These are phyloP conservation scores for Dendrobium huoshanense DNA, from an alignment of 106 monocot species.

Conservation along the genomic window DNA sequence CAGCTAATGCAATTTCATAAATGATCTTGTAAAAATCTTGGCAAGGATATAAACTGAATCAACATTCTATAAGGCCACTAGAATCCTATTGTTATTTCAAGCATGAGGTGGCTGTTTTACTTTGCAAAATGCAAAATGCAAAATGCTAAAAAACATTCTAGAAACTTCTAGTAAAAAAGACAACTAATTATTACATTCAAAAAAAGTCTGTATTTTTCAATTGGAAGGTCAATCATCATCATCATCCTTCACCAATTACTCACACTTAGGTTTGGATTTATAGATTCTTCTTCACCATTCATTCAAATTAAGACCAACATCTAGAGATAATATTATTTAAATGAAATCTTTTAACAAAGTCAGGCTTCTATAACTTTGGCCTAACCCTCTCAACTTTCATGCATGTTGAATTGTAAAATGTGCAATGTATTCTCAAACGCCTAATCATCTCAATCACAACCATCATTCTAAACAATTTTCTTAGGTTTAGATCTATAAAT, in stretches of 20 bases:
- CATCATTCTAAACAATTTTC: too few species aligned
- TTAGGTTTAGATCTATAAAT: too few species aligned
- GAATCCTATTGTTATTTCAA: too few species aligned
- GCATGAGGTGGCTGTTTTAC: not conserved
- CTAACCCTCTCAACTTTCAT: too few species aligned
- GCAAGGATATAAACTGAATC: not conserved
- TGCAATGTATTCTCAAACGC: too few species aligned
- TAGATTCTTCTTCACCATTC: not conserved
- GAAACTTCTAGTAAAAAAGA: not conserved
- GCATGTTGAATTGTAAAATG: too few species aligned
- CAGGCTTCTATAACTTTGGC: too few species aligned
- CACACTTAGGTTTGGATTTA: not conserved
- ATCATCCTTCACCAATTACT: not conserved
- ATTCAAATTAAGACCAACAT: too few species aligned
- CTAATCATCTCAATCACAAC: too few species aligned
- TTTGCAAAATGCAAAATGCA: not conserved
- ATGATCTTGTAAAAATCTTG: not conserved
- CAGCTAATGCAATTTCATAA: not conserved
- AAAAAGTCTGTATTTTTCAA: not conserved
- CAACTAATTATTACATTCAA: not conserved
- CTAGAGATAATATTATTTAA: too few species aligned
- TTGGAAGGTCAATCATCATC: not conserved
- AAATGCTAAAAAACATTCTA: not conserved
- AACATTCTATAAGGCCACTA: not conserved
- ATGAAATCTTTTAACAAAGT: too few species aligned